Evolutionary conservation across 768 basidiomycete species (phyloP), one percentile per base, ranked within the genome.

Genomic region (Rhizopogon sp.): DNA sequence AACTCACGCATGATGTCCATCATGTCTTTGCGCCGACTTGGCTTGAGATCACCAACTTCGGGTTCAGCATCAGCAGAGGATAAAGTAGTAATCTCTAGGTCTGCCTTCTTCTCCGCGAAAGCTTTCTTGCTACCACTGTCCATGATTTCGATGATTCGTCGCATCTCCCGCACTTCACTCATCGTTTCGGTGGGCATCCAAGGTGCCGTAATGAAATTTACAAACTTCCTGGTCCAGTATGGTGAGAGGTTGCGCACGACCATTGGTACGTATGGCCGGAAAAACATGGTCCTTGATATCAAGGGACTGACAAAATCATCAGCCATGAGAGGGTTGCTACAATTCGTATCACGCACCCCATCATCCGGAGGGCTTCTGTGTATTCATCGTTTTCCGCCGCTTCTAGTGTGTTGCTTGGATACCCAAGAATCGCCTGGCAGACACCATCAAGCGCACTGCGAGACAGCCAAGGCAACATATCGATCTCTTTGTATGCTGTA

Each of bases 1-100:
- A 11, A 64, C 77, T 62, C 57, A 81, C 81, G 62, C 39, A 82
- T 66, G 31, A 78, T 67, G 55, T 75, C 78, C 52, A 80, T 79
- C 35, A 83, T 74, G 64, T 81, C 79, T 76, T 81, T 11, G 60
- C 69, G 25, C 61, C 68, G 50, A 37, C 59, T 50, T 49, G 46
- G 13, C 33, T 14, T 47, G 13, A 37, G 3, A 37, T 37, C 35
- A 13, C 35, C 35, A 5, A 37, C 11, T 5, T 37, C 35, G 11
- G 3, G 11, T 13, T 4, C 13, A 3, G n/a, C n/a, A 14, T 20
- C 45, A 31, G 9, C 45, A 31, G 9, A 42, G 22, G n/a, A 7
- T 17, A 54, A 39, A 31, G 29, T 4, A 50, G 22, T 20, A 42
- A 5, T 42, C n/a, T 54, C 31, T 5, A 65, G 35, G 8, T 52